Base-by-base conservation (phyloP, 75 land plant genomes). In the Pseudotsuga menziesii region DNA sequence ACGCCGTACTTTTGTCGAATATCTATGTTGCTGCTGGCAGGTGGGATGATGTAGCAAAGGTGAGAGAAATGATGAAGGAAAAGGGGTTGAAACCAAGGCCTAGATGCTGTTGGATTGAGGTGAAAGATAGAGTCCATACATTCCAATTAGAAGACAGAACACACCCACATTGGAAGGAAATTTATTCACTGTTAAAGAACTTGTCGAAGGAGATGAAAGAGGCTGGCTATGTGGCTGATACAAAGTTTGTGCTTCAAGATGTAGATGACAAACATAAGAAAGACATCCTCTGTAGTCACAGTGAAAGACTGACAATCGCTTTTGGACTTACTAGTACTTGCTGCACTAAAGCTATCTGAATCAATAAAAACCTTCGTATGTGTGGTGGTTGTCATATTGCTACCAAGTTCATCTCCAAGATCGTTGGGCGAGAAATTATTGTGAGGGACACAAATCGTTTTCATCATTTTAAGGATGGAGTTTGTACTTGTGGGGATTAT, bases 221-320 rank as follows among this genome's bases (percentile, higher is more conserved):
- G 58, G 93, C 72, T 61, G 95, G 91, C 4, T 87, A 81, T 73
- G 85, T 82, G 67, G 86, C 94, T 3, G 83, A 82, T 41, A 84
- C 83, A 0, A 78, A 86, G 17, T 86, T 83, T 78, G 88, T 89
- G 12, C 85, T 89, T 69, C 90, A 88, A 44, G 76, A 86, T 79
- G 79, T 86, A 4, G 80, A 83, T 6, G 87, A 89, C 22, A 78
- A 85, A 23, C 82, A 86, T 76, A 91, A 91, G 73, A 89, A 91
- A 57, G 60, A 56, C 36, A 27, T 84, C 36, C 82, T 86, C 3
- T 84, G 87, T 73, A 78, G 84, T 16, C 94, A 90, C 73, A 88
- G 92, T 77, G 97, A 94, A 80, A 90, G 80, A 78, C 58, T 94
- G 70, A 94, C 94, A 16, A 90, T 92, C 32, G 97, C 97, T 57